Evolutionary conservation across 2,329 filamentous ascomycete species (phyloP).

Genomic region (Stagonosporopsis rhizophila): DNA sequence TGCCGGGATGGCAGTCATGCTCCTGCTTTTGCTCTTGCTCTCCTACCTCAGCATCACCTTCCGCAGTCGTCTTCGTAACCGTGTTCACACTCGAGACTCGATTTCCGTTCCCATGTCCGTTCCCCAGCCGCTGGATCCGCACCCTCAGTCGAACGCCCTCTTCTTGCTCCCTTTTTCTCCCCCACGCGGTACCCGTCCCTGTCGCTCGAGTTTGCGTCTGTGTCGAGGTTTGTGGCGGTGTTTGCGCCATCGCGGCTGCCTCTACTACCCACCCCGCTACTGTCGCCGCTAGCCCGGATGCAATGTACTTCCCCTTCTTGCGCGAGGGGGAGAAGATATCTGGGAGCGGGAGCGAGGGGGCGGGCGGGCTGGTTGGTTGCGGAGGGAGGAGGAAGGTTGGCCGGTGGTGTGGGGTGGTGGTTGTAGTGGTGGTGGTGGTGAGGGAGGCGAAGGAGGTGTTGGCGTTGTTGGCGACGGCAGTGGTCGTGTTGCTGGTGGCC

Average conservation of each 20-base stretch:
- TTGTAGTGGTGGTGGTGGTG: background rate
- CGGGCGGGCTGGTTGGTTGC: slow-evolving; percentile 36
- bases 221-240: background rate
- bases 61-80: too few relatives aligned
- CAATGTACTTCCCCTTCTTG: slow-evolving; percentile 57
- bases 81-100: too few relatives aligned
- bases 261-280: slow-evolving; percentile 61
- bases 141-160: background rate
- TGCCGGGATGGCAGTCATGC: too few relatives aligned
- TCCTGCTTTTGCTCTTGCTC: too few relatives aligned
- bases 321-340: slow-evolving; percentile 63
- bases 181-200: too few relatives aligned
- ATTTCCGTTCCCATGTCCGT: too few relatives aligned
- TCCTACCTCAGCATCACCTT: too few relatives aligned
- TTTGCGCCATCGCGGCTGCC: slow-evolving; percentile 22
- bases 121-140: background rate
- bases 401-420: slow-evolving; percentile 23
- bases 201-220: background rate
- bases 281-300: slow-evolving; percentile 58
- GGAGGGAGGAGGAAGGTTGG: slow-evolving; percentile 51
- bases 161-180: background rate
- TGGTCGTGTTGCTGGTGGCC: background rate
- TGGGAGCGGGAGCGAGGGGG: slow-evolving; percentile 50
- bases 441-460: slow-evolving; percentile 8
- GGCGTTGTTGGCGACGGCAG: background rate